Evolutionary conservation across 2,329 filamentous ascomycete genomes (phyloP), one percentile per base, ranked within the genome.

Genomic region (Ceratocystis smalleyi): DNA sequence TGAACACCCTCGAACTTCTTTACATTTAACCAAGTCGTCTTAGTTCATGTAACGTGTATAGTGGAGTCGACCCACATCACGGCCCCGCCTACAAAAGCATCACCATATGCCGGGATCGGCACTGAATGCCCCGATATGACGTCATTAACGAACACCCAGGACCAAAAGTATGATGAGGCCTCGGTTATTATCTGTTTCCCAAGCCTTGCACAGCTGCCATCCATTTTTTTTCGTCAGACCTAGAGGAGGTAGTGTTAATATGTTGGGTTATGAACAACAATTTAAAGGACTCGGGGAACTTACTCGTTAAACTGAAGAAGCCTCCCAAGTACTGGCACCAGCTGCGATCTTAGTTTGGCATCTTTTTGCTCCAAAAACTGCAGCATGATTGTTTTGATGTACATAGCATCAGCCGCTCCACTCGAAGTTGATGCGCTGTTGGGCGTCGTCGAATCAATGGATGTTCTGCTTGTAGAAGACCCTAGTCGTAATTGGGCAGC

Each of bases 341-440:
- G 78, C 77, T 90, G 87, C 68, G 83, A 80, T 70, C 89, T 82
- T 69, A 89, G 77, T 75, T 83, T 87, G 72, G 85, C 87, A 71
- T 92, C 88, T 75, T 84, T 89, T 69, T 89, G 85, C 77, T 91
- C 87, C 68, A 94, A 73, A 72, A 92, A 92, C 73, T 91, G 88
- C 68, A 94, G 74, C 69, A 94, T 74, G 64, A 92, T 87, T 7
- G 88, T 91, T 78, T 91, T 91, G 64, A 92, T 75, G 70, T 94
- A 92, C 67, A 83, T 79, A 45, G 78, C 77, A 66, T 85, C 82
- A 4, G 76, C 71, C 15, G 70, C 67, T 19, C 69, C 70, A 3
- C 65, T 66, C 2, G 70, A 66, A 10, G n/a, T 61, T n/a, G 69
- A 63, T 5, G 68, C 68, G 49, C 67, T 69, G 43, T 65, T 67